Evolutionary conservation across 352 stramenopile genomes (phyloP), one percentile per base, ranked within the genome.

Genomic region (Globisporangium takayamanum): DNA sequence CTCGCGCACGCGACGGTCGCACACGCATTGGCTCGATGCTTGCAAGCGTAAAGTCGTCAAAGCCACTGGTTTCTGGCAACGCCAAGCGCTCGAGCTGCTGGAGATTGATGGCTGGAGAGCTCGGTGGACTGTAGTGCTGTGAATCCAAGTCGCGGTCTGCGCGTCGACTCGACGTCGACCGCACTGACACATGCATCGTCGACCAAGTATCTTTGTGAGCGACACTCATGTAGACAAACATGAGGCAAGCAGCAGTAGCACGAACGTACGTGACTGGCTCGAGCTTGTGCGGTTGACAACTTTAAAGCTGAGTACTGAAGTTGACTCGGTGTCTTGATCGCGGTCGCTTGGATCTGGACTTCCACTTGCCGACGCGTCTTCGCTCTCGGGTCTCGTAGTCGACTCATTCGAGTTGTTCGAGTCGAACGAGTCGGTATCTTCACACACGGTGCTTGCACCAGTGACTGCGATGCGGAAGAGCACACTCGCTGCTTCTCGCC

Each of bases 381-480:
- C 33, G 33, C 33, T 39, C 33, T 39, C 33, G 33, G 33, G 33
- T 10, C 16, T 49, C 10, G 48, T 25, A n/a, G 28, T 33, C 18
- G 16, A n/a, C 20, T 63, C 52, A n/a, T 20, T 18, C 15, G 11
- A 0, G 3, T 50, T 58, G n/a, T 30, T 53, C 3, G 25, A 51
- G 11, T 25, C 36, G 22, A 12, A 14, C 18, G 25, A 51, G 11
- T 25, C 36, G 30, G n/a, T 15, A 22, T 52, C 48, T 6, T 16
- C 41, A 8, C n/a, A 15, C 6, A 20, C 10, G 0, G 53, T 41
- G 30, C 59, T 75, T 28, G 69, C 61, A 44, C 73, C 70, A 20
- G 68, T 67, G 39, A 79, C 39, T 20, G 68, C 73, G 25, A 82
- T 74, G 57, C 70, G 70, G 33, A 82, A 82, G 5, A 79, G 47